These are phyloP conservation scores for Oryza rufipogon DNA, from an alignment of 176 grass and related monocot species.

Conservation along the genomic window DNA sequence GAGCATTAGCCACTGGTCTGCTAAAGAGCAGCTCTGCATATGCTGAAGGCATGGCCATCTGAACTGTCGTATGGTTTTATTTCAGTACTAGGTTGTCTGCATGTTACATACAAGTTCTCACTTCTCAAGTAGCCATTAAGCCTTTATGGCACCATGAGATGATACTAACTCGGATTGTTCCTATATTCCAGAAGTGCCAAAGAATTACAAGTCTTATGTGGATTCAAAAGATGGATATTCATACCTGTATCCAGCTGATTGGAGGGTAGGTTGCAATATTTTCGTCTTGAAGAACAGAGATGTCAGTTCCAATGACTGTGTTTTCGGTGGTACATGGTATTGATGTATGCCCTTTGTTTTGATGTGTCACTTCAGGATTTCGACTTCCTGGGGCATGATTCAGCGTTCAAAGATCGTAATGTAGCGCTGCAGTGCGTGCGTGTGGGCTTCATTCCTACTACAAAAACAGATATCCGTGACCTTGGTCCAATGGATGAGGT, in stretches of 20 bases:
- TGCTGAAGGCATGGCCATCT: slow-evolving; percentile 73
- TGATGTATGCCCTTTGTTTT: background rate
- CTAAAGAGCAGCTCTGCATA: slow-evolving; percentile 44
- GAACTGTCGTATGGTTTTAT: background rate
- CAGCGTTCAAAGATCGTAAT: slow-evolving; percentile 86
- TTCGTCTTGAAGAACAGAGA: background rate
- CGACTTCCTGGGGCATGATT: slow-evolving; percentile 88
- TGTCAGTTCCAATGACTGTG: background rate
- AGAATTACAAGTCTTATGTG: slow-evolving; percentile 77
- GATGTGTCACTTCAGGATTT: slow-evolving; percentile 62
- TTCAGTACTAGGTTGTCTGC: background rate
- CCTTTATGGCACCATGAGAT: slow-evolving; percentile 11
- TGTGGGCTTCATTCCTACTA: slow-evolving; percentile 79
- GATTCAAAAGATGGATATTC: slow-evolving; percentile 84
- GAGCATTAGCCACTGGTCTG: slow-evolving; percentile 55
- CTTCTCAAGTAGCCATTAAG: background rate
- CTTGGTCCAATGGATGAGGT: slow-evolving; percentile 96
- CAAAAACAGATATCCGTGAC: slow-evolving; percentile 80
- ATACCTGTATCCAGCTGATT: slow-evolving; percentile 84
- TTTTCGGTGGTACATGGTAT: background rate
- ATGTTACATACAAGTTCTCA: background rate
- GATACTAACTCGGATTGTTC: slow-evolving; percentile 41
- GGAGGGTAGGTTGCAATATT: slow-evolving; percentile 65
- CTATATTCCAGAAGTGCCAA: slow-evolving; percentile 68
- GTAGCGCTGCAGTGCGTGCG: slow-evolving; percentile 78